Percentiles rank a stretch among this genome's conserved stretches.
phyloP scores from a whole-genome alignment of 768 basidiomycete genomes.

The Leccinum aurantiacum region DNA sequence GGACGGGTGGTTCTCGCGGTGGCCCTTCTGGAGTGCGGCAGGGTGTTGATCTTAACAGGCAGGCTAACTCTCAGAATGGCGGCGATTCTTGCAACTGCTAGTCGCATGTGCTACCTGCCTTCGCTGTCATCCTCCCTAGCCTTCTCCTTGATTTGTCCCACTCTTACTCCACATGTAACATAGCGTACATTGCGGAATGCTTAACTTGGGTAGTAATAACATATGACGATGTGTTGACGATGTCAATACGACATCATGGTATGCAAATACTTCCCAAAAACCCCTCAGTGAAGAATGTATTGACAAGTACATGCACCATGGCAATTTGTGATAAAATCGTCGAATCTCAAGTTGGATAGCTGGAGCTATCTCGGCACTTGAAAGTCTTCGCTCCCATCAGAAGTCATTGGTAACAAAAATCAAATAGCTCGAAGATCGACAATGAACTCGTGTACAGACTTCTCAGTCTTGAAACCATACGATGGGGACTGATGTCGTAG shows the following conservation, averaged over 20 bases:
- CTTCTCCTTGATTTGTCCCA: constrained; percentile 15
- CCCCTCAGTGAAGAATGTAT: background rate
- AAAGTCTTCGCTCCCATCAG: constrained; percentile 58
- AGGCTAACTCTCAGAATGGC: constrained; percentile 46
- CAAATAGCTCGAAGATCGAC: constrained; percentile 42
- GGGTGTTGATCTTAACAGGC: constrained; percentile 83
- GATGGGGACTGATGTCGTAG: constrained; percentile 54
- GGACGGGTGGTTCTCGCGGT: constrained; percentile 53
- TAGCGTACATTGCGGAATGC: constrained; percentile 29
- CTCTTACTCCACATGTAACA: constrained; percentile 30
- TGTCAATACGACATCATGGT: constrained; percentile 10
- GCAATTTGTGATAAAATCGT: background rate
- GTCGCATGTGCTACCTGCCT: constrained; percentile 12
- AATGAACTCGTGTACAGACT: constrained; percentile 48
- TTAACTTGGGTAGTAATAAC: constrained; percentile 29
- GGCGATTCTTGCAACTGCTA: constrained; percentile 80
- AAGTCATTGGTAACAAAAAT: constrained; percentile 45
- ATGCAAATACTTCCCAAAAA: background rate
- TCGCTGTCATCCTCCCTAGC: constrained; percentile 4
- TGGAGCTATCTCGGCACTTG: constrained; percentile 26
- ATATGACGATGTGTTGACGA: constrained; percentile 9
- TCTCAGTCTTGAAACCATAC: constrained; percentile 50
- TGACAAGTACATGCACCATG: background rate
- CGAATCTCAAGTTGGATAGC: background rate
- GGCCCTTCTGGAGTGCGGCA: constrained; percentile 52